These are phyloP conservation scores for Fusarium sp. DNA, from an alignment of 2,329 filamentous ascomycete species.

Conservation along the genomic window DNA sequence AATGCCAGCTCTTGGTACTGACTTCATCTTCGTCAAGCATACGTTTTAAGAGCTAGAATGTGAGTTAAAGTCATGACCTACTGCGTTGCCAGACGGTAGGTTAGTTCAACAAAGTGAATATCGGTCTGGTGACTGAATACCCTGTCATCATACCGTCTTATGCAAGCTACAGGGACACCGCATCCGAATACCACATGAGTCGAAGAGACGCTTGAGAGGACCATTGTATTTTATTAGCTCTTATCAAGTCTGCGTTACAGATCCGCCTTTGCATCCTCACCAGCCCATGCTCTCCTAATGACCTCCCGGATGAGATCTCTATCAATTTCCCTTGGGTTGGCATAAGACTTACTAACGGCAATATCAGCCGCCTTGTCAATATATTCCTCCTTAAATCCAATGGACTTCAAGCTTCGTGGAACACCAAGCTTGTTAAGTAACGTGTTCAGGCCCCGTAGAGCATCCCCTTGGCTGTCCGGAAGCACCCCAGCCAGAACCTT, in stretches of 20 bases:
- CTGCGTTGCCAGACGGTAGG: not conserved
- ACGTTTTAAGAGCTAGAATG: not conserved
- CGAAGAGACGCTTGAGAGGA: not conserved
- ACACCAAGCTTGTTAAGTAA: not conserved
- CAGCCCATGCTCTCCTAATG: not conserved
- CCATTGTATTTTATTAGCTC: accelerated
- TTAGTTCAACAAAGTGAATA: not conserved
- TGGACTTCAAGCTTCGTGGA: not conserved
- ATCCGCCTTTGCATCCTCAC: not conserved
- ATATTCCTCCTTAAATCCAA: not conserved
- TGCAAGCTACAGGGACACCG: not conserved
- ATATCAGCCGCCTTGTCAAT: not conserved
- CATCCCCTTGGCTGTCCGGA: not conserved
- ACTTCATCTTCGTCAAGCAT: not conserved
- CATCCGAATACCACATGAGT: not conserved
- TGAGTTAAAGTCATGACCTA: not conserved
- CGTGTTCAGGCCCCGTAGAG: not conserved
- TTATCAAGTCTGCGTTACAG: not conserved
- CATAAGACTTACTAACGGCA: not conserved
- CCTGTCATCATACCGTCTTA: accelerated
- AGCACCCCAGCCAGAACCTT: not conserved
- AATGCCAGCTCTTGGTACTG: not conserved
- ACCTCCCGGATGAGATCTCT: not conserved
- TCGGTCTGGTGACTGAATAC: not conserved
- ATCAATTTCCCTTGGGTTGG: not conserved